phyloP scores from a whole-genome alignment of 495 filamentous ascomycete genomes.

The Aspergillus affinis region DNA sequence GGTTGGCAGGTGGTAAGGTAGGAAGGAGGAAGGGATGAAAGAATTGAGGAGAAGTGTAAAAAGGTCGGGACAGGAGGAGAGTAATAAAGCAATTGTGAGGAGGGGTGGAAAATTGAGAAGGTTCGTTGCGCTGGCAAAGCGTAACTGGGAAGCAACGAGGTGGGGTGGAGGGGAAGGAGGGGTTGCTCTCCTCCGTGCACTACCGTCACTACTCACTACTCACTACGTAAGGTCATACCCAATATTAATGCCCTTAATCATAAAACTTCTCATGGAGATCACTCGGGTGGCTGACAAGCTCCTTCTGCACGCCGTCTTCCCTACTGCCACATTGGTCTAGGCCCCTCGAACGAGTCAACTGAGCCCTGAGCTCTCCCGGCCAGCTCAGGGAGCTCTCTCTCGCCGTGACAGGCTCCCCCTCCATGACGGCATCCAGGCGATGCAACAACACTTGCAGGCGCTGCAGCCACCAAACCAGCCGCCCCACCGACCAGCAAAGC shows the following conservation, averaged over 20 bases:
- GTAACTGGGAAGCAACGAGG: no score
- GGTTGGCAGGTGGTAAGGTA: constrained; percentile 9
- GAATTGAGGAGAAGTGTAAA: constrained; percentile 11
- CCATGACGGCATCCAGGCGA: constrained; percentile 11
- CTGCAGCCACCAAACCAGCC: background rate
- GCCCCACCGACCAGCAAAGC: background rate
- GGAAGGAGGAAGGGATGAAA: constrained; percentile 10
- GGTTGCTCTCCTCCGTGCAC: no score
- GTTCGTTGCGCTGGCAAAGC: background rate
- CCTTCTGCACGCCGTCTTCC: no score
- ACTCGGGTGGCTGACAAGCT: no score
- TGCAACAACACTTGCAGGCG: no score
- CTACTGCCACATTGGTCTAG: no score
- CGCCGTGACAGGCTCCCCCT: background rate
- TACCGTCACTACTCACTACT: no score
- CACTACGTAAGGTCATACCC: no score
- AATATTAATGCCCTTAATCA: no score
- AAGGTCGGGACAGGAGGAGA: constrained; percentile 9
- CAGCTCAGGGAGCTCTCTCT: no score
- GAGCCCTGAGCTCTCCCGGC: no score
- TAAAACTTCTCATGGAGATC: no score
- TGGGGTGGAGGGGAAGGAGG: constrained; percentile 14
- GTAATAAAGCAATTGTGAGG: constrained; percentile 7
- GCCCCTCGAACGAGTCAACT: background rate
- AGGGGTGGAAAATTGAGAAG: constrained; percentile 12